Evolutionary conservation across 768 basidiomycete genomes (phyloP).

Genomic region (Hypholoma fasciculare): DNA sequence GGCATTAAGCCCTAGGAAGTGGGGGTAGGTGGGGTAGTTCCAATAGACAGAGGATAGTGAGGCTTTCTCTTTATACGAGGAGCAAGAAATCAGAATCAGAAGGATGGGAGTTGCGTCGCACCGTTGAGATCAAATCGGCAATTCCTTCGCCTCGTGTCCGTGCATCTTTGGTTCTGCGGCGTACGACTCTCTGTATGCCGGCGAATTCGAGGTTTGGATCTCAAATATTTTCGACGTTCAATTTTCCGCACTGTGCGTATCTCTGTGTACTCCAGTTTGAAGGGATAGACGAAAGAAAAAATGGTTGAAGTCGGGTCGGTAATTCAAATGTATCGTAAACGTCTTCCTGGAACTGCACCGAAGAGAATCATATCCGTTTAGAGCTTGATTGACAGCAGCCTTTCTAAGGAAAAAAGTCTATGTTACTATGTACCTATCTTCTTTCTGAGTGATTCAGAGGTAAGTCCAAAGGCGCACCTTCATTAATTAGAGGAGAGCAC

Average conservation of each 20-base stretch:
- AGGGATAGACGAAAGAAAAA: too few relatives aligned
- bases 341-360: background rate
- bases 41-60: background rate
- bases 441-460: background rate
- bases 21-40: background rate
- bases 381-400: background rate
- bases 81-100: conserved; percentile 19
- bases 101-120: conserved; percentile 17
- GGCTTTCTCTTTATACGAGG: conserved; percentile 11
- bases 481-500: background rate
- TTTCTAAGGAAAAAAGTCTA: background rate
- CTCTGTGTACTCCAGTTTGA: too few relatives aligned
- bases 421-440: background rate
- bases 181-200: background rate
- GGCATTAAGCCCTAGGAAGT: background rate
- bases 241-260: too few relatives aligned
- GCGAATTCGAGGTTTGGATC: background rate
- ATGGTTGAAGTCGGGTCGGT: too few relatives aligned
- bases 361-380: background rate
- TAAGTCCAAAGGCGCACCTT: background rate
- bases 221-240: background rate
- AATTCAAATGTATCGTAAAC: too few relatives aligned
- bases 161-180: background rate
- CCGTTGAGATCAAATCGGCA: background rate
- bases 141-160: background rate